Conservation (phyloP, 2,329 filamentous ascomycete species). For the Fusarium tuaranense region DNA sequence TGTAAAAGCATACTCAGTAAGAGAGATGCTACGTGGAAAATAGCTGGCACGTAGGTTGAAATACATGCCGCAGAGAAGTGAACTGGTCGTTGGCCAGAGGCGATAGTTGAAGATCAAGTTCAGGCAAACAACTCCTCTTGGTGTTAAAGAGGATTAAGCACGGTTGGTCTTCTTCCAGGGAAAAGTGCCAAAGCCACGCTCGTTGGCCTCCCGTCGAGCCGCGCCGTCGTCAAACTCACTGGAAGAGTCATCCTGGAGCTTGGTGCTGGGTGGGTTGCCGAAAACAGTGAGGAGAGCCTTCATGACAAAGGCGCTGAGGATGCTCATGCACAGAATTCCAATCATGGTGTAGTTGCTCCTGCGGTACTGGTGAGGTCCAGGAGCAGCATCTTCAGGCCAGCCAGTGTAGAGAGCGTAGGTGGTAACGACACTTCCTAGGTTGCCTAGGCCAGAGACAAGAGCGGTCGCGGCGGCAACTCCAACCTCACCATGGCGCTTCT, state of each 20-base stretch:
- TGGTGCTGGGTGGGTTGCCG: slow-evolving; percentile 64
- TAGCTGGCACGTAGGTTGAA: slow-evolving; percentile 52
- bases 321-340: slow-evolving; percentile 83
- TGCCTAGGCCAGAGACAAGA: slow-evolving; percentile 87
- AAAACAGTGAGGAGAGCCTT: slow-evolving; percentile 71
- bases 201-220: slow-evolving; percentile 66
- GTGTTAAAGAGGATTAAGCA: slow-evolving; percentile 27
- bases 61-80: slow-evolving; percentile 43
- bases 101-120: slow-evolving; percentile 48
- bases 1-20: slow-evolving; percentile 9
- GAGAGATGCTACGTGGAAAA: slow-evolving; percentile 19
- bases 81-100: slow-evolving; percentile 10
- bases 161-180: slow-evolving; percentile 49
- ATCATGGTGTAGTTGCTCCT: slow-evolving; percentile 91
- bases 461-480: slow-evolving; percentile 89
- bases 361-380: slow-evolving; percentile 78
- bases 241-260: slow-evolving; percentile 55
- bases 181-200: slow-evolving; percentile 67
- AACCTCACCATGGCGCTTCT: slow-evolving; percentile 88
- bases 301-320: slow-evolving; percentile 78
- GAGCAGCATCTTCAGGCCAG: slow-evolving; percentile 81
- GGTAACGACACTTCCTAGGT: slow-evolving; percentile 86
- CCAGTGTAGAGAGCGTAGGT: slow-evolving; percentile 92
- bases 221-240: slow-evolving; percentile 69
- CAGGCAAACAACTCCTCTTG: slow-evolving; percentile 5